Evolutionary conservation across 805 yeast species (phyloP).

Genomic region (Wickerhamiella occidentalis): DNA sequence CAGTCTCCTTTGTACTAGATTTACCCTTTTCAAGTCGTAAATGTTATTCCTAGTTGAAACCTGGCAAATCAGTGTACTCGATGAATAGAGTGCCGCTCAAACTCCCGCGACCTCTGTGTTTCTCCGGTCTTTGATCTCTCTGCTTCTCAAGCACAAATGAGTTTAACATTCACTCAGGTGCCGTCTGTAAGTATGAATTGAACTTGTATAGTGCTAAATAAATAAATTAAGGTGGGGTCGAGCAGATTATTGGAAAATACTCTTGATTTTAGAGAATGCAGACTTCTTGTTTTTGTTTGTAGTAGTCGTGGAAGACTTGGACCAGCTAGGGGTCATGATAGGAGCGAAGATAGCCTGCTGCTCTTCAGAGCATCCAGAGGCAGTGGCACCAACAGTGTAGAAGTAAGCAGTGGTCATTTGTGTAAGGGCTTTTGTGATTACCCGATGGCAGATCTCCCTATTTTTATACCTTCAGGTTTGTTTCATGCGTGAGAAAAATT

Average conservation of each 20-base stretch:
- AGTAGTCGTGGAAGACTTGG: conserved; percentile 14
- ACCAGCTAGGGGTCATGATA: conserved; percentile 25
- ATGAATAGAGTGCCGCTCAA: no score
- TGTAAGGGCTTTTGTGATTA: neutral
- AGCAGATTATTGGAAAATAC: neutral
- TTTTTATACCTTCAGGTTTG: neutral
- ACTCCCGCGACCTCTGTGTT: no score
- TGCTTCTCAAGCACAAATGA: no score
- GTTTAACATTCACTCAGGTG: no score
- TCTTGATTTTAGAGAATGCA: neutral
- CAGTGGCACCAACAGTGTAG: conserved; percentile 2
- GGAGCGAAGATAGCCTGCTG: conserved; percentile 21
- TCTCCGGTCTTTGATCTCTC: no score
- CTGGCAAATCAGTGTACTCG: no score
- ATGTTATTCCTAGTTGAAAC: no score
- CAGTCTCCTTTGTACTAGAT: no score
- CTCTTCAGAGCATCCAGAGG: neutral
- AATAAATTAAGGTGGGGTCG: neutral
- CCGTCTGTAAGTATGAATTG: neutral
- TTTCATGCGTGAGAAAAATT: neutral
- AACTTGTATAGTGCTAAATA: neutral
- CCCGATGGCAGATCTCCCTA: neutral
- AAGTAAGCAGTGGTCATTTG: conserved; percentile 3
- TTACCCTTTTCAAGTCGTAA: no score
- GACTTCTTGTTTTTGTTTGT: neutral